phyloP scores from a whole-genome alignment of 2,329 filamentous ascomycete species.

The Fusarium sp. region DNA sequence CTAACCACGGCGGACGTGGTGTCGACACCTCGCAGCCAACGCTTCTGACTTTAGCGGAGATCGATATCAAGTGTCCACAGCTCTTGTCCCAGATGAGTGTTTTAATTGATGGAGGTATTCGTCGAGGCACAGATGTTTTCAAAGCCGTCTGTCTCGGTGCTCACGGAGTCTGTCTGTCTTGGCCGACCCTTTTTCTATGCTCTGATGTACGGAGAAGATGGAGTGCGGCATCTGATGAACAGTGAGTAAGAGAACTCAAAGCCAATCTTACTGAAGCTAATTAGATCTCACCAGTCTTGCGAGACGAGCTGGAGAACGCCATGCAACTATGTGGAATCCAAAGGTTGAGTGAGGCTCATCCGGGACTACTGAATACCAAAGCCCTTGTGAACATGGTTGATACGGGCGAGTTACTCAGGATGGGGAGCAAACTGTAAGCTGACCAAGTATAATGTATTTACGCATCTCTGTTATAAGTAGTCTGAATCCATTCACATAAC shows the following conservation, averaged over 20 bases:
- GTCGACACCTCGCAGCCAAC: neutral
- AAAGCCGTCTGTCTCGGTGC: neutral
- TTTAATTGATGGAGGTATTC: rapidly evolving
- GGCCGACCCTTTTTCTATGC: neutral
- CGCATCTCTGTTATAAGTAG: rapidly evolving
- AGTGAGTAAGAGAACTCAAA: rapidly evolving
- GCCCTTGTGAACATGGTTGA: neutral
- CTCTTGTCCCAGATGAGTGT: rapidly evolving
- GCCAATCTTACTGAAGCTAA: neutral
- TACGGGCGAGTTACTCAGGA: rapidly evolving
- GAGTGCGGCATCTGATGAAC: neutral
- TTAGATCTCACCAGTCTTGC: rapidly evolving
- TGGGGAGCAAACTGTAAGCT: neutral
- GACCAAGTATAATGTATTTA: rapidly evolving
- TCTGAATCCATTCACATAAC: rapidly evolving
- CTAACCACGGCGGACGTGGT: neutral
- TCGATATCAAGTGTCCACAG: neutral
- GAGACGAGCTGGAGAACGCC: neutral
- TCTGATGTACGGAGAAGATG: neutral
- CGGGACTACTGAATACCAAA: neutral
- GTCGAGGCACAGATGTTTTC: neutral
- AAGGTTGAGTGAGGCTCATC: rapidly evolving
- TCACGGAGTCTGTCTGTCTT: neutral
- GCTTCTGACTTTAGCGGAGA: neutral
- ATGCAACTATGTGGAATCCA: neutral